Evolutionary conservation across 176 grass and related monocot genomes (phyloP), one percentile per base, ranked within the genome.

Genomic region (Oryza officinalis): DNA sequence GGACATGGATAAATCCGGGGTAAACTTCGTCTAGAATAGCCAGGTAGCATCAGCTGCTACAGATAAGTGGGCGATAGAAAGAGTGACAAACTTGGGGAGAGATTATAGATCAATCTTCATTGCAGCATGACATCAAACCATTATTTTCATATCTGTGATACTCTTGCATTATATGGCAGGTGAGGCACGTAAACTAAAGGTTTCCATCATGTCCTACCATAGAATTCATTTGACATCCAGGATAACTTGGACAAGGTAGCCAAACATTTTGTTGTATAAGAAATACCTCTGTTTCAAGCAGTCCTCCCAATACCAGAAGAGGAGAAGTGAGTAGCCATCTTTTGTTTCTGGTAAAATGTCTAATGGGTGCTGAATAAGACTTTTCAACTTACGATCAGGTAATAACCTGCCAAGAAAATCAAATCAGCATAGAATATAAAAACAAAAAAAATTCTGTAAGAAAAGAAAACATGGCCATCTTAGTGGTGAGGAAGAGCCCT

Each of bases 221-320:
- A 52, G 65, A 27, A 64, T 76, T 69, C 50, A 71, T 13, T 31
- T 69, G 27, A 74, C 47, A 75, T 26, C 64, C 10, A 71, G 23
- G 17, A 69, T 64, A 38, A 45, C 50, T 84, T n/a, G 60, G 80
- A 61, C 1, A 75, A 41, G 20, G 33, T 61, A 28, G 23, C 13
- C 31, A 60, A 40, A 73, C 63, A 47, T 35, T 33, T 71, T 44
- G 26, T 76, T 32, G 27, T 77, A 27, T 86, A 54, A 44, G 18
- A 87, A 83, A 84, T 84, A 95, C 96, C 93, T 95, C 78, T 95
- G 89, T 85, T 98, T 95, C 57, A 98, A 84, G 76, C 89, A 98
- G 80, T 95, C 93, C 80, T 98, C 96, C 92, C 91, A 98, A 92
- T 94, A 83, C 96, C 96, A 98, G 74, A 98, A 95, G 70, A 98